Conservation (phyloP, 2,329 filamentous ascomycete genomes). For the Annulohypoxylon truncatum region DNA sequence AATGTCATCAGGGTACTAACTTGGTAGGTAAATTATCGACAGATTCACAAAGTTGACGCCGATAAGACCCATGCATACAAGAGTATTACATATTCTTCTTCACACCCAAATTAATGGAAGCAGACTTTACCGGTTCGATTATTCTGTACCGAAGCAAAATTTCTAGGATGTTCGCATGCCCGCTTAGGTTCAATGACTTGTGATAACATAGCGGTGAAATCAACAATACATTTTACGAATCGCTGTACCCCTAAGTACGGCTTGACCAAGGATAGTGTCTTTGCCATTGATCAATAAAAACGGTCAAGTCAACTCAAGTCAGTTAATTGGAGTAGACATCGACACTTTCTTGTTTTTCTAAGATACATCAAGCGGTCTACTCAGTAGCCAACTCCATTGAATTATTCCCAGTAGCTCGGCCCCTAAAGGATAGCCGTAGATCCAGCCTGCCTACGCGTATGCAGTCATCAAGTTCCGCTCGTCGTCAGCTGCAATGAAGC, state of each 20-base stretch:
- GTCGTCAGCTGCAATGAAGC: not conserved
- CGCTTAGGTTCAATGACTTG: not conserved
- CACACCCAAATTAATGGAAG: not conserved
- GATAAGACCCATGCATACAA: not conserved
- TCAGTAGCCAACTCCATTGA: not conserved
- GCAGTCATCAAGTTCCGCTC: constrained; percentile 1
- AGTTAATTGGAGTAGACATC: not conserved
- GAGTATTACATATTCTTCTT: not conserved
- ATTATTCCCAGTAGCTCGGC: not conserved
- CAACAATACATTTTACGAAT: not conserved
- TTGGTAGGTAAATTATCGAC: not conserved
- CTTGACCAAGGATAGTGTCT: not conserved
- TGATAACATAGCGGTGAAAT: not conserved
- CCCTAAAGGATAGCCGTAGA: not conserved
- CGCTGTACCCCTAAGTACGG: not conserved
- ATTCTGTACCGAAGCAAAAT: not conserved
- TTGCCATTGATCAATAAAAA: not conserved
- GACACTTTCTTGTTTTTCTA: not conserved
- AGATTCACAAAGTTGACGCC: not conserved
- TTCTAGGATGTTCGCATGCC: not conserved
- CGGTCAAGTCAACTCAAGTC: not conserved
- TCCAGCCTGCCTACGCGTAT: not conserved
- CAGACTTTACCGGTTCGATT: not conserved
- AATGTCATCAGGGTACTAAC: not conserved
- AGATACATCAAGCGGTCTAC: not conserved